Percentiles rank a stretch among this genome's conserved stretches.
Evolutionary conservation across 2,329 filamentous ascomycete species (phyloP).

Genomic region (Penicillium sp.): DNA sequence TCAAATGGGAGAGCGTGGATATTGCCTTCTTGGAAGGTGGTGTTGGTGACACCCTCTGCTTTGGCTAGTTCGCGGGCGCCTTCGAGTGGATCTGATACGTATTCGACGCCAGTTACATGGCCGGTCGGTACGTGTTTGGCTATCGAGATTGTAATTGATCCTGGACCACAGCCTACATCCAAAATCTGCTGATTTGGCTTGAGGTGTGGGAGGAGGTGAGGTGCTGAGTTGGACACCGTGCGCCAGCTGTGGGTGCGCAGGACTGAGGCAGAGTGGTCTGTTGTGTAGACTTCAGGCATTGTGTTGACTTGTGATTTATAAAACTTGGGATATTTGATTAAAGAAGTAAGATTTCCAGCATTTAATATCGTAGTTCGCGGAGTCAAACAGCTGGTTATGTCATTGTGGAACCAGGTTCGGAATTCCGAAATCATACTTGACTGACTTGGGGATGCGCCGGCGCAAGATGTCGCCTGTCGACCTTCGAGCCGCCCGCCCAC

Average conservation of each 20-base stretch:
- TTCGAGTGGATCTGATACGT: constrained; percentile 32
- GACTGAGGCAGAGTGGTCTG: constrained; percentile 41
- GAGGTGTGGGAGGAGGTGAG: constrained; percentile 44
- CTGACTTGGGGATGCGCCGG: too few relatives aligned
- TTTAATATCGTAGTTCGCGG: too few relatives aligned
- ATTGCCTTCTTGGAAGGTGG: constrained; percentile 40
- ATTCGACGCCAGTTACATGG: constrained; percentile 42
- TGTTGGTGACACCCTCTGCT: constrained; percentile 32
- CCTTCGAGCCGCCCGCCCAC: too few relatives aligned
- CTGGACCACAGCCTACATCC: constrained; percentile 50
- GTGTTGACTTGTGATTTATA: too few relatives aligned
- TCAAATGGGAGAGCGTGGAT: constrained; percentile 43
- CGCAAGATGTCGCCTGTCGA: too few relatives aligned
- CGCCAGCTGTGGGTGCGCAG: constrained; percentile 39
- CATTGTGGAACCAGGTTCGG: not conserved
- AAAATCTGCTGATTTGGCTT: constrained; percentile 39
- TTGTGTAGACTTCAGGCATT: constrained; percentile 36
- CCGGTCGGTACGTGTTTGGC: constrained; percentile 40
- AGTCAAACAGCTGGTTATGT: not conserved
- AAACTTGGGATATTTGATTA: too few relatives aligned
- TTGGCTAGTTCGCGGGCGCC: constrained; percentile 35
- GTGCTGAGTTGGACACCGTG: constrained; percentile 37
- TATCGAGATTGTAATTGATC: constrained; percentile 46
- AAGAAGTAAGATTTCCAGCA: too few relatives aligned
- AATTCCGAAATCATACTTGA: not conserved